Conservation (phyloP, 805 yeast species). For the Lipomyces spencermartinsiae region DNA sequence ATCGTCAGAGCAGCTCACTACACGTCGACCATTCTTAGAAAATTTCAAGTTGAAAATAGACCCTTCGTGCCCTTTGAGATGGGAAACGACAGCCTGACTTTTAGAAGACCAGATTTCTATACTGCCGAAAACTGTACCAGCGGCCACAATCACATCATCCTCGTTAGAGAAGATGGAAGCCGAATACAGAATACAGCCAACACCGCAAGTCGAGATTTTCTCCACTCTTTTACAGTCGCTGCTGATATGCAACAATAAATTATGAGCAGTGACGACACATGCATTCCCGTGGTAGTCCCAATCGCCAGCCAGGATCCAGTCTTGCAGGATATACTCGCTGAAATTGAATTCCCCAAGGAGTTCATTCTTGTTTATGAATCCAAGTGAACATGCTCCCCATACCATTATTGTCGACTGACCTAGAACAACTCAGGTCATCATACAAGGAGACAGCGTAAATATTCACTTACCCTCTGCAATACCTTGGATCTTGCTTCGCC, state of each 20-base stretch:
- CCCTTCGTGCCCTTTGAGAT: conserved; percentile 82
- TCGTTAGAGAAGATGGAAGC: conserved; percentile 66
- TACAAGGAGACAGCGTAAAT: background rate
- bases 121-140: conserved; percentile 95
- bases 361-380: conserved; percentile 50
- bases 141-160: conserved; percentile 63
- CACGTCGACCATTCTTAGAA: conserved; percentile 58
- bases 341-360: conserved; percentile 40
- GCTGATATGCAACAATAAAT: conserved; percentile 58
- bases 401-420: conserved; percentile 49
- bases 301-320: conserved; percentile 77
- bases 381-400: conserved; percentile 78
- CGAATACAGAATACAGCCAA: conserved; percentile 69
- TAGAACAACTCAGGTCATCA: background rate
- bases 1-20: conserved; percentile 92
- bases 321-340: conserved; percentile 55
- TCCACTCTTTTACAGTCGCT: conserved; percentile 28
- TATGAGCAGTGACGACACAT: conserved; percentile 79
- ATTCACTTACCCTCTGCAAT: conserved; percentile 51
- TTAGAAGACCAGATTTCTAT: conserved; percentile 75
- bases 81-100: conserved; percentile 54
- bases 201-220: conserved; percentile 37
- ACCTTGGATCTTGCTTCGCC: conserved; percentile 84
- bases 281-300: conserved; percentile 54
- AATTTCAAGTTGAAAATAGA: conserved; percentile 83